Evolutionary conservation across 352 stramenopile genomes (phyloP).

Genomic region (Phytophthora fragariae): DNA sequence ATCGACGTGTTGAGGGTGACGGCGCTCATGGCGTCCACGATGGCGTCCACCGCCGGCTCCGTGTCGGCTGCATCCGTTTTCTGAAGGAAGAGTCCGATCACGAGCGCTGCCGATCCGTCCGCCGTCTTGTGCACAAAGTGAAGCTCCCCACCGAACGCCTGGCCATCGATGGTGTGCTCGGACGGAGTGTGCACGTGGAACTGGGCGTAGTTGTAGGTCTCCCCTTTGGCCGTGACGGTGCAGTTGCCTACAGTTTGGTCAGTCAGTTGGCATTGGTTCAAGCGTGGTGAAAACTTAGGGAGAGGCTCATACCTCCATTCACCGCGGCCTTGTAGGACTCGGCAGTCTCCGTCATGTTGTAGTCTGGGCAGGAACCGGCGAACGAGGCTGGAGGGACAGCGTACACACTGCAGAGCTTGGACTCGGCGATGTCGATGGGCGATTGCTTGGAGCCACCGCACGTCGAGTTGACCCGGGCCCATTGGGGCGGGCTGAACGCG

Average conservation of each 20-base stretch:
- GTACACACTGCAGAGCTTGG: conserved; percentile 44
- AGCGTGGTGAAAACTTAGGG: neutral
- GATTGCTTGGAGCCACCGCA: conserved; percentile 39
- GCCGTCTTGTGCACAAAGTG: conserved; percentile 51
- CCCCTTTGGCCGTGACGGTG: conserved; percentile 38
- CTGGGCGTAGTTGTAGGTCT: conserved; percentile 39
- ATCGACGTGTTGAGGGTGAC: conserved; percentile 23
- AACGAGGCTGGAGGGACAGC: conserved; percentile 40
- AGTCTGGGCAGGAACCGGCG: conserved; percentile 33
- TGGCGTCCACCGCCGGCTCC: conserved; percentile 24
- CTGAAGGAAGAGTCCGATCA: conserved; percentile 44
- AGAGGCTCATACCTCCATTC: conserved; percentile 13
- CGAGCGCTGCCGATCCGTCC: conserved; percentile 38
- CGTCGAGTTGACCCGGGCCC: conserved; percentile 19
- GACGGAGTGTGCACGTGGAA: conserved; percentile 50
- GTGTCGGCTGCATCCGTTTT: conserved; percentile 14
- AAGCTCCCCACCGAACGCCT: conserved; percentile 40
- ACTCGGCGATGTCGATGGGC: conserved; percentile 34
- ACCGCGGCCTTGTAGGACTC: conserved; percentile 40
- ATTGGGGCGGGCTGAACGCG: conserved; percentile 33
- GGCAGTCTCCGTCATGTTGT: conserved; percentile 26
- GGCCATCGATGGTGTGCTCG: conserved; percentile 50
- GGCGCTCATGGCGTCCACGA: conserved; percentile 47
- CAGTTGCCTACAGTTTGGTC: conserved; percentile 24
- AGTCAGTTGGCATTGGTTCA: neutral